Percentiles rank a stretch among this genome's conserved stretches.
phyloP scores from a whole-genome alignment of 2,329 filamentous ascomycete species.

The Sodiomyces alkalinus region DNA sequence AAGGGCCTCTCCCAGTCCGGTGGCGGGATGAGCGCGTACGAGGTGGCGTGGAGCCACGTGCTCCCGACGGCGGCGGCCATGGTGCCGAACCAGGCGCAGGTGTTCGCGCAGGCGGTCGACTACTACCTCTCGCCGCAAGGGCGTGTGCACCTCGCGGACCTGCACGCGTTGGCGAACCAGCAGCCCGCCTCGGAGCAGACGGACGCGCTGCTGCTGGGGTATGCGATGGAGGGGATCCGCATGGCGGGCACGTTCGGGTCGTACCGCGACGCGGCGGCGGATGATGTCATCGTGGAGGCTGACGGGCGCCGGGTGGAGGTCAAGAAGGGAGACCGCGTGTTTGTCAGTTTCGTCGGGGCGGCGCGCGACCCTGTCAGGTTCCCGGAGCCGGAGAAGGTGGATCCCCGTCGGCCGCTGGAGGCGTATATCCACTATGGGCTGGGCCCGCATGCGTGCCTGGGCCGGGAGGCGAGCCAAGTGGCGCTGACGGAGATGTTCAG shows the following conservation, averaged over 20 bases:
- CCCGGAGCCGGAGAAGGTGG: constrained; percentile 43
- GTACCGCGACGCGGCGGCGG: constrained; percentile 37
- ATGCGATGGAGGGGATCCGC: constrained; percentile 57
- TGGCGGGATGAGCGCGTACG: constrained; percentile 44
- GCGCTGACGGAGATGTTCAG: constrained; percentile 55
- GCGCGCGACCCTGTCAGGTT: constrained; percentile 43
- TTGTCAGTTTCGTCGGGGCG: constrained; percentile 46
- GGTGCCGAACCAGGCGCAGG: constrained; percentile 55
- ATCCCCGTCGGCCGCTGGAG: constrained; percentile 46
- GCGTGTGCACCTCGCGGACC: constrained; percentile 38
- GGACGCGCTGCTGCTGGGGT: constrained; percentile 50
- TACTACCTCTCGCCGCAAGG: constrained; percentile 51
- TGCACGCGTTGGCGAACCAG: constrained; percentile 45
- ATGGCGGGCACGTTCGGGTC: constrained; percentile 48
- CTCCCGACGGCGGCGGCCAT: constrained; percentile 51
- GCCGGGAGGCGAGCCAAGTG: constrained; percentile 41
- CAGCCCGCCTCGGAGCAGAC: constrained; percentile 37
- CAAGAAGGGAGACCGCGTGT: constrained; percentile 41
- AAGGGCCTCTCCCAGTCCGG: constrained; percentile 43
- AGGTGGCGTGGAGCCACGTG: constrained; percentile 58
- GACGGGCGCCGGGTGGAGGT: constrained; percentile 36
- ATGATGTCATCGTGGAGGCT: constrained; percentile 31
- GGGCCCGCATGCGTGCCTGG: constrained; percentile 48
- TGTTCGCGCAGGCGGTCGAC: constrained; percentile 60
- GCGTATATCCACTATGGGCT: constrained; percentile 50